A percentile compares a stretch with the other conserved stretches of the same genome.
Evolutionary conservation across 176 grass and related monocot genomes (phyloP).

Genomic region (Hsuehochloa calcarea): DNA sequence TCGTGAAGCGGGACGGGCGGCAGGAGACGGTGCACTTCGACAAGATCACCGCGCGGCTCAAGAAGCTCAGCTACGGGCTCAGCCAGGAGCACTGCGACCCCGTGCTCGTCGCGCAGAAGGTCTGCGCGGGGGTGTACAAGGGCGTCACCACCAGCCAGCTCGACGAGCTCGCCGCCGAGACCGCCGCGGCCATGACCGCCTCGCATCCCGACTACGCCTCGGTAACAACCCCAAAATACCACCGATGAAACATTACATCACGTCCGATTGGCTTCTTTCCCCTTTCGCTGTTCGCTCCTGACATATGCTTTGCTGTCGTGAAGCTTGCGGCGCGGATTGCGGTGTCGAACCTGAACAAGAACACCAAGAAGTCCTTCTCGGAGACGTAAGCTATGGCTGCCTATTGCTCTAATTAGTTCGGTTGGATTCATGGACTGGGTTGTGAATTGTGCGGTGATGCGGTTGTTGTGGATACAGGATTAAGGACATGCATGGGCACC

Average conservation of each 20-base stretch:
- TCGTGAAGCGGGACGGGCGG: slow-evolving; percentile 86
- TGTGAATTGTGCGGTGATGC: neutral
- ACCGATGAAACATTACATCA: neutral
- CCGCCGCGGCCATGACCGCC: slow-evolving; percentile 76
- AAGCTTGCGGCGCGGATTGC: slow-evolving; percentile 95
- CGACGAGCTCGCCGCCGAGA: slow-evolving; percentile 95
- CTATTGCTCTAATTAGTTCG: neutral
- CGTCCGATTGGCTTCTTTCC: neutral
- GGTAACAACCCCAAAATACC: neutral
- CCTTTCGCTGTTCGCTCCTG: neutral
- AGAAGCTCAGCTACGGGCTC: slow-evolving; percentile 97
- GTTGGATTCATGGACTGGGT: neutral
- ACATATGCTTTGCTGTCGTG: neutral
- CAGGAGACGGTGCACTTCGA: slow-evolving; percentile 94
- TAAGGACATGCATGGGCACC: slow-evolving; percentile 73
- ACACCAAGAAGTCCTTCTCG: slow-evolving; percentile 90
- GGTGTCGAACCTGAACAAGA: slow-evolving; percentile 95
- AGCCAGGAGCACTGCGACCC: slow-evolving; percentile 99
- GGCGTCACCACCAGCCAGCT: slow-evolving; percentile 96
- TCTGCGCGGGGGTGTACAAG: slow-evolving; percentile 89
- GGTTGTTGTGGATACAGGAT: slow-evolving; percentile 51
- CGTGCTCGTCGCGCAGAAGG: slow-evolving; percentile 90
- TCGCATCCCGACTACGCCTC: slow-evolving; percentile 92
- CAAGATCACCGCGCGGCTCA: slow-evolving; percentile 95
- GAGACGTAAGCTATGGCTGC: slow-evolving; percentile 50